Evolutionary conservation across 1,284 basidiomycete genomes (phyloP), one percentile per base, ranked within the genome.

Genomic region (Ustilago tritici): DNA sequence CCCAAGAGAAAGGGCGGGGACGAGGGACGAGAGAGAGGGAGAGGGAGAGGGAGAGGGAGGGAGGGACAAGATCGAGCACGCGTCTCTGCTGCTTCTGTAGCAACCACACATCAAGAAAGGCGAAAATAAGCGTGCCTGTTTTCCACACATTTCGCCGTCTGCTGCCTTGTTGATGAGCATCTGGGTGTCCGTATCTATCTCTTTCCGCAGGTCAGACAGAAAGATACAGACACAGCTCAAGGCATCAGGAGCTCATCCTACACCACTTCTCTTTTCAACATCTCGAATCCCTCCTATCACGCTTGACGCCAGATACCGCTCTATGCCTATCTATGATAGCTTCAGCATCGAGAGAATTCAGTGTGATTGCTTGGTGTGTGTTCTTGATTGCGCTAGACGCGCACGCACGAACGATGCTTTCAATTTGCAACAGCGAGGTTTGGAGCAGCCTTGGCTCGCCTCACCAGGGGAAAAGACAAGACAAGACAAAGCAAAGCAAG

Each of bases 151-250:
- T 10, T 47, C 43, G 61, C 61, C 41, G n/a, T 62, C 14, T 62
- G 61, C 61, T 62, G 61, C 61, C 61, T 55, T 34, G 5, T 35
- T 62, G 15, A 11, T 46, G 19, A 31, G 35, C 11, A 43, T 19
- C 36, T 52, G 58, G 47, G 36, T 52, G 53, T 55, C 15, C n/a
- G 0, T 55, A 4, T 36, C 19, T 40, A 4, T n/a, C 7, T 43
- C 50, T 28, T 15, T 34, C n/a, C 35, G 46, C 40, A 49, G 31
- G 40, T 59, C 57, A 40, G 40, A 56, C 47, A 50, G 43, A 23
- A 23, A 23, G 23, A 23, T 23, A 23, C 1, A 46, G 19, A 19
- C 19, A 46, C 43, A 10, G 40, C 36, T 38, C 14, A 38, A 14
- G 36, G 36, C 36, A 38, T 38, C 40, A 31, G 46, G n/a, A 28